Percentiles rank a stretch among this genome's conserved stretches.
phyloP scores from a whole-genome alignment of 768 basidiomycete genomes.

The Suillus decipiens region DNA sequence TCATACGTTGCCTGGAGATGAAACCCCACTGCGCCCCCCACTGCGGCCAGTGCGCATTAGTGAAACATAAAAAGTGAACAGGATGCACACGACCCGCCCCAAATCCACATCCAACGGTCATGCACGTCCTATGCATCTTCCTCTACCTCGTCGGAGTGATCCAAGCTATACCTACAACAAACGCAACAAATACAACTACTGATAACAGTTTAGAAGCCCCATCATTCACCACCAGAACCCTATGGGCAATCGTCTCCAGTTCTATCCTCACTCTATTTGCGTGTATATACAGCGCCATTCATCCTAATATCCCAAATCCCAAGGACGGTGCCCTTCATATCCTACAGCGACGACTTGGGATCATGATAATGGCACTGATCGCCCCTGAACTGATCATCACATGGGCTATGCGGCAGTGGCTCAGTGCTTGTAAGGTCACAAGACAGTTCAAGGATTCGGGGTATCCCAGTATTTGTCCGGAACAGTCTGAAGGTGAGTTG shows the following conservation, averaged over 20 bases:
- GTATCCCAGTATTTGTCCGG: not conserved
- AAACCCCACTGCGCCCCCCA: too few species aligned
- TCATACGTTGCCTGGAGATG: too few species aligned
- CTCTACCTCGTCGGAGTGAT: not conserved
- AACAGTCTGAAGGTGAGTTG: not conserved
- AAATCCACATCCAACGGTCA: too few species aligned
- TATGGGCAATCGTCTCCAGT: too few species aligned
- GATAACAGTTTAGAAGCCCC: not conserved
- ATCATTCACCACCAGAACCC: not conserved
- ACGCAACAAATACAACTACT: not conserved
- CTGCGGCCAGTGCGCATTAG: too few species aligned
- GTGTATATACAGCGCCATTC: too few species aligned
- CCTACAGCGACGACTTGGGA: constrained; percentile 5
- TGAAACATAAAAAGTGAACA: too few species aligned
- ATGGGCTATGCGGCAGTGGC: constrained; percentile 24
- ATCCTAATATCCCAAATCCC: too few species aligned
- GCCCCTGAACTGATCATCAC: constrained; percentile 25
- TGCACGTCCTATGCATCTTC: too few species aligned
- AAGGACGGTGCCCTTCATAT: not conserved
- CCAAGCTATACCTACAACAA: constrained; percentile 1
- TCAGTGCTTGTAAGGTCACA: constrained; percentile 12
- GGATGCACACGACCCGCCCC: too few species aligned
- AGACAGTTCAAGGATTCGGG: not conserved
- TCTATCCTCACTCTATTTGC: too few species aligned
- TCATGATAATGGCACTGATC: constrained; percentile 20